Evolutionary conservation across 441 rosid species (phyloP).

Genomic region (Croton setiger): DNA sequence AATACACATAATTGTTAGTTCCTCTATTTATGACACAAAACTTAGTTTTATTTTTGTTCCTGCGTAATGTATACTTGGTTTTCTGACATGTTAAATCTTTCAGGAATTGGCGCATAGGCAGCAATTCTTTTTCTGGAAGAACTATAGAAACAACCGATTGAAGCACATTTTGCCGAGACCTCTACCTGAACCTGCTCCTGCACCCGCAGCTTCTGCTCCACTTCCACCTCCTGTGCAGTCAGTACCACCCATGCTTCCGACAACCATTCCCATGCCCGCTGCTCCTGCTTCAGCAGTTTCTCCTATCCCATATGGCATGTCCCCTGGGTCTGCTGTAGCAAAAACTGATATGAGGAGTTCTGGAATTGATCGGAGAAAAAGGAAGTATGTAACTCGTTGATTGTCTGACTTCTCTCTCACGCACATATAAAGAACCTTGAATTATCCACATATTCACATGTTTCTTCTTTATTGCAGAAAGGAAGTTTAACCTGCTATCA

Average conservation of each 20-base stretch:
- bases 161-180: slow-evolving; percentile 89
- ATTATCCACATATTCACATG: not conserved
- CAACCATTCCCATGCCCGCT: slow-evolving; percentile 38
- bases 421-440: not conserved
- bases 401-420: slow-evolving; percentile 1
- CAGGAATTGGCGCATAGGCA: slow-evolving; percentile 94
- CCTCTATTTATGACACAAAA: not conserved
- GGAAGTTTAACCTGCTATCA: slow-evolving; percentile 29
- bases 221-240: slow-evolving; percentile 40
- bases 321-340: slow-evolving; percentile 46
- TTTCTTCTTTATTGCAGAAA: slow-evolving; percentile 39
- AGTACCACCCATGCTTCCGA: slow-evolving; percentile 42
- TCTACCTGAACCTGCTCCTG: slow-evolving; percentile 71
- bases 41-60: slow-evolving; percentile 3
- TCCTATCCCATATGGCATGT: slow-evolving; percentile 74
- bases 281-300: slow-evolving; percentile 61
- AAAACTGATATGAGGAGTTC: slow-evolving; percentile 66
- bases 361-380: slow-evolving; percentile 77
- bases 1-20: not conserved
- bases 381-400: slow-evolving; percentile 52
- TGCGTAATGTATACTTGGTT: slow-evolving; percentile 14
- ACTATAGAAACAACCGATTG: slow-evolving; percentile 85
- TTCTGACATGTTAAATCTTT: slow-evolving; percentile 10
- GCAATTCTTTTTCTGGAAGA: slow-evolving; percentile 96
- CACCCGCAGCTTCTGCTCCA: slow-evolving; percentile 41